Evolutionary conservation across 495 filamentous ascomycete species (phyloP), one percentile per base, ranked within the genome.

Genomic region (Penicillium pancosmium): DNA sequence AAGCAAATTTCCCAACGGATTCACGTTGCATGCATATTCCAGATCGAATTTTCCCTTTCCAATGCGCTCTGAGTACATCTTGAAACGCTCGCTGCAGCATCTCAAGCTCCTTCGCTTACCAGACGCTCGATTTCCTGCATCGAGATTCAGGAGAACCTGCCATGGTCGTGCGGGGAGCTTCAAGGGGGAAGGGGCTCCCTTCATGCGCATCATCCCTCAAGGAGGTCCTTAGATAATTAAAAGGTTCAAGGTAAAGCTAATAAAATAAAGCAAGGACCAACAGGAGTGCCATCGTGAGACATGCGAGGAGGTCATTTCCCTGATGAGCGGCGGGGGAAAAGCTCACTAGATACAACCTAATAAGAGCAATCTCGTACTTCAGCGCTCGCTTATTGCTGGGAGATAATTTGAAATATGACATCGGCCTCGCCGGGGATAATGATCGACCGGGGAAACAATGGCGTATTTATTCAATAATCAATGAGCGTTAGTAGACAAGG

Each of bases 191-290:
- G 7, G n/a, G 6, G 16, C n/a, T 19, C 19, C 27, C 12, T 36
- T 40, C n/a, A 4, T 48, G 56, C 16, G 35, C 46, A 46, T 64
- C 50, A 51, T 44, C 53, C 56, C 61, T 61, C 52, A 51, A 59
- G 52, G 12, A 43, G 23, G 38, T 12, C 16, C 55, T 54, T 51
- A 43, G 40, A 40, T 55, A 58, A 58, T 27, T 25, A 50, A 58
- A 61, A 36, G 19, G 21, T 43, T 44, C 15, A 25, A 18, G 51
- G 57, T 63, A 64, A 56, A 51, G 21, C 44, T 60, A 71, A 68
- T 73, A 74, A 67, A 69, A 68, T 58, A 62, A 78, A 75, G 73
- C 73, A 78, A 78, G 75, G 75, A 74, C 61, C 55, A 8, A 35
- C 48, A 54, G 60, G 56, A 56, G 61, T 59, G 50, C 50, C 62